phyloP scores from a whole-genome alignment of 768 basidiomycete species.

The Gymnopilus junonius region DNA sequence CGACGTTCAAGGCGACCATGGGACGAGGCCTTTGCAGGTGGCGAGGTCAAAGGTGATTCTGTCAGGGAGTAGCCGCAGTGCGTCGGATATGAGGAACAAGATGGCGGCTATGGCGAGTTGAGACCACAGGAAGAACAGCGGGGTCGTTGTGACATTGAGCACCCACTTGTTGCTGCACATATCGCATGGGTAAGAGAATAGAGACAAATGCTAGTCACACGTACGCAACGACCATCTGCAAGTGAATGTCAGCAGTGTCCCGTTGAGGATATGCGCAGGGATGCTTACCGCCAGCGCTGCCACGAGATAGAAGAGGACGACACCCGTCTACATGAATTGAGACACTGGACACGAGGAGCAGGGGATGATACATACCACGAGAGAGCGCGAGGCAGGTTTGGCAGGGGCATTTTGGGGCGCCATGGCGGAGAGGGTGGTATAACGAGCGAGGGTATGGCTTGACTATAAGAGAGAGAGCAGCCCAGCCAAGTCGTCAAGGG shows the following conservation, averaged over 20 bases:
- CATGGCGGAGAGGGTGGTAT: slow-evolving; percentile 10
- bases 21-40: slow-evolving; percentile 73
- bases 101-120: slow-evolving; percentile 82
- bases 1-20: slow-evolving; percentile 76
- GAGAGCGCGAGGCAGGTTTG: slow-evolving; percentile 43
- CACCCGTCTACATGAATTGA: slow-evolving; percentile 55
- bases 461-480: too few relatives aligned
- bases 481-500: too few relatives aligned
- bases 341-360: not conserved
- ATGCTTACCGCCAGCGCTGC: slow-evolving; percentile 81
- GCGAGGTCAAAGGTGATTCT: slow-evolving; percentile 66
- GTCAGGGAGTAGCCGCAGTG: slow-evolving; percentile 67
- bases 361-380: slow-evolving; percentile 40
- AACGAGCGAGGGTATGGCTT: slow-evolving; percentile 6
- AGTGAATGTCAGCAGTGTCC: not conserved
- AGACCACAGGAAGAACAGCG: slow-evolving; percentile 85
- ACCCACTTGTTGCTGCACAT: slow-evolving; percentile 87
- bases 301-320: slow-evolving; percentile 87
- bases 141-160: slow-evolving; percentile 69
- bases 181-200: slow-evolving; percentile 13
- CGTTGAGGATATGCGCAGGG: not conserved
- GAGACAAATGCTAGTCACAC: slow-evolving; percentile 4
- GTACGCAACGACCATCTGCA: slow-evolving; percentile 91
- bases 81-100: slow-evolving; percentile 70
- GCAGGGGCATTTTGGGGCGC: slow-evolving; percentile 18